Evolutionary conservation across 768 basidiomycete species (phyloP), one percentile per base, ranked within the genome.

Genomic region (Leccinum variicolor): DNA sequence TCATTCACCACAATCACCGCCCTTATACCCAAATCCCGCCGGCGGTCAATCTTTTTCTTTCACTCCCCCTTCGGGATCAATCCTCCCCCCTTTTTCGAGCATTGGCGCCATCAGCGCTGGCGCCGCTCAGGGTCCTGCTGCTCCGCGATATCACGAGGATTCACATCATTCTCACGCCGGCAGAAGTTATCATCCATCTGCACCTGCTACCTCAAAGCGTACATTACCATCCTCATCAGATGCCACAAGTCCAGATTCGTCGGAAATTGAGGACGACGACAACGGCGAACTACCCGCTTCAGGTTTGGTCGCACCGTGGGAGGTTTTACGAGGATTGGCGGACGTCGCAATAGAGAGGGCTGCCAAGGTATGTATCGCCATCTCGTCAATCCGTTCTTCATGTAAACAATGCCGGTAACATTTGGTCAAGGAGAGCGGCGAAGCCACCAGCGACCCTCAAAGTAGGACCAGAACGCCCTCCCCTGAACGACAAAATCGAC

Each of bases 271-370:
- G 51, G 90, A 91, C 50, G 90, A 92, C 47, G 90, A 89, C 45
- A 82, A 82, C 56, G 87, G 88, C 17, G 92, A 89, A 68, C 73
- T 94, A 14, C 92, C 92, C 1, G 87, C 88, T 36, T 83, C 81
- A 41, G 90, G 92, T 50, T 81, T 94, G 49, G 85, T 92, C 54
- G 92, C 91, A 9, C 92, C 92, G 51, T 90, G 89, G 86, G 90
- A 92, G 74, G 91, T 92, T 43, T 77, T 92, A 52, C 79, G 89
- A 61, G 87, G 89, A 49, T 73, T 92, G 57, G 90, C 90, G 36
- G 89, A 90, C 75, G 89, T 90, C 29, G 90, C 90, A 34, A 86
- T 84, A 56, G 84, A 90, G 69, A 81, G 87, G 53, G 90, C 88
- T 60, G 85, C 85, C 53, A 89, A 89, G 81, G 90, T 87, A 68